phyloP scores from a whole-genome alignment of 139 green algal species.

The Raphidocelis subcapitata region DNA sequence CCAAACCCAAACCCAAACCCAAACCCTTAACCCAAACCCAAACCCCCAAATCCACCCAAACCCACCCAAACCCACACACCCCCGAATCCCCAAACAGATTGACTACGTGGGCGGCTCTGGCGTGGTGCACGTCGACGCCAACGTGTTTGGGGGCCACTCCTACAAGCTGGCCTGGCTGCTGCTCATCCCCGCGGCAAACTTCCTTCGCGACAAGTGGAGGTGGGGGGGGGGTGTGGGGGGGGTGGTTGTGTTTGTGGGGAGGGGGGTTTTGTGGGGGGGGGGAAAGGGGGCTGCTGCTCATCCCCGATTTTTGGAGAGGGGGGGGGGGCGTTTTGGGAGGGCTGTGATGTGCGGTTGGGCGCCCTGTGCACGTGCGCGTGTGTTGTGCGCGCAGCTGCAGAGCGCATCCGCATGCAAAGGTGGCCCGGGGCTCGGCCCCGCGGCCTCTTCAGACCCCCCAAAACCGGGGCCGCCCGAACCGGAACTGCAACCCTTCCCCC shows the following conservation, averaged over 20 bases:
- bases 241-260: background rate
- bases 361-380: background rate
- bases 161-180: slow-evolving; percentile 57
- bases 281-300: background rate
- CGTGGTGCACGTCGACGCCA: slow-evolving; percentile 44
- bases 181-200: slow-evolving; percentile 51
- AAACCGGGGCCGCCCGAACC: too few species aligned
- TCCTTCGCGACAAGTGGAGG: slow-evolving; percentile 30
- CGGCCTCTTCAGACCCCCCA: too few species aligned
- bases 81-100: background rate
- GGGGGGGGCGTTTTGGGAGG: background rate
- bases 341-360: background rate
- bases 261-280: background rate
- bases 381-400: too few species aligned
- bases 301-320: background rate
- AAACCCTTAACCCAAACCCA: background rate
- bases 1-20: too few species aligned
- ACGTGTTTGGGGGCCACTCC: slow-evolving; percentile 40
- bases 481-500: too few species aligned
- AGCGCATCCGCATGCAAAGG: too few species aligned
- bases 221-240: background rate
- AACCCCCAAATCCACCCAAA: too few species aligned
- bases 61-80: too few species aligned
- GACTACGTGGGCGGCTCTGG: slow-evolving; percentile 27
- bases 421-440: too few species aligned